These are phyloP conservation scores for Phialophora chinensis DNA, from an alignment of 2,329 filamentous ascomycete genomes.

Conservation along the genomic window DNA sequence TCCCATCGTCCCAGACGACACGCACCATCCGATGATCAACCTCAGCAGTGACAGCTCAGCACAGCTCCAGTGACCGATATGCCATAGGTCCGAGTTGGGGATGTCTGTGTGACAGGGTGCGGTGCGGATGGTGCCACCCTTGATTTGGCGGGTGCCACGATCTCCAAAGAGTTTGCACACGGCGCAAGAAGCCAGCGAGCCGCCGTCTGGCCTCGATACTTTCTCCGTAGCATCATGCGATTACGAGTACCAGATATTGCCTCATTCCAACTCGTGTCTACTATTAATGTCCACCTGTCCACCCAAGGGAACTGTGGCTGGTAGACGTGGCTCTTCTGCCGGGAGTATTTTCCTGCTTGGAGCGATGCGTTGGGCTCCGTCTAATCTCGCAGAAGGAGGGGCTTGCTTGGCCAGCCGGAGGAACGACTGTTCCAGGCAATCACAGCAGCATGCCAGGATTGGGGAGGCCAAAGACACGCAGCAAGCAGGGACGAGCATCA, in stretches of 20 bases:
- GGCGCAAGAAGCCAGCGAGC: not conserved
- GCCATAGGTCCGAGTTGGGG: conserved; percentile 1
- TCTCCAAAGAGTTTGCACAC: not conserved
- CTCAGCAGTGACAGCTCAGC: conserved; percentile 3
- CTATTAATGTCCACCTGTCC: not conserved
- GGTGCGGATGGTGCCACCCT: conserved; percentile 3
- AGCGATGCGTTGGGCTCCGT: not conserved
- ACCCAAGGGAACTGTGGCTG: not conserved
- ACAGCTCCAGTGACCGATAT: not conserved
- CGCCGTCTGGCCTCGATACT: not conserved
- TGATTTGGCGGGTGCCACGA: conserved; percentile 11
- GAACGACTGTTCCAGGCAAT: conserved; percentile 8
- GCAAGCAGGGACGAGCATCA: not conserved
- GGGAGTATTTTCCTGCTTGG: not conserved
- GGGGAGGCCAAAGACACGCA: not conserved
- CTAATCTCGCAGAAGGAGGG: conserved; percentile 2
- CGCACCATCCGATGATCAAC: not conserved
- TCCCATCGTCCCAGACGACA: not conserved
- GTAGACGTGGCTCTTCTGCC: not conserved
- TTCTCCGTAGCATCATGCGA: not conserved
- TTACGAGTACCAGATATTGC: not conserved
- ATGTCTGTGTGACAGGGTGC: conserved; percentile 15
- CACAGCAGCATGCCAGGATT: not conserved
- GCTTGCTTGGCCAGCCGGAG: conserved; percentile 12
- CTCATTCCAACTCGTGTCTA: not conserved